Evolutionary conservation across 768 basidiomycete genomes (phyloP).

Genomic region (Cystoderma amianthinum): DNA sequence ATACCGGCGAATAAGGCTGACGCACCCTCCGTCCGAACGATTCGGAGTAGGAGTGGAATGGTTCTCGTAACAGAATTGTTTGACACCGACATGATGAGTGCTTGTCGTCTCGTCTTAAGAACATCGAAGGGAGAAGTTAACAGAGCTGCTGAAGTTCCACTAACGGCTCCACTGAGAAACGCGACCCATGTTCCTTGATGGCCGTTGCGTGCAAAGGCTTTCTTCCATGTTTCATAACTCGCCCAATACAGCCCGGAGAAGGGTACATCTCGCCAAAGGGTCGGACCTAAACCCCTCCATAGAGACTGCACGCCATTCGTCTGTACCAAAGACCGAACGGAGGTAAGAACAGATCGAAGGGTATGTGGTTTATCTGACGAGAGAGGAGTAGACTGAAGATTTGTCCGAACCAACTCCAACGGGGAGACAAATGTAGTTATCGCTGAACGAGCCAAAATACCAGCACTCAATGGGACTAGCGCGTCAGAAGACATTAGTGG

Average conservation of each 20-base stretch:
- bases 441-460: conserved; percentile 73
- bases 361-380: conserved; percentile 70
- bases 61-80: conserved; percentile 37
- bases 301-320: conserved; percentile 62
- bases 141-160: conserved; percentile 81
- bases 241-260: conserved; percentile 98
- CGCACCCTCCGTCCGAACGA: conserved; percentile 74
- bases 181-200: conserved; percentile 59
- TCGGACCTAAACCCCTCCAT: conserved; percentile 89
- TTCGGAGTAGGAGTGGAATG: conserved; percentile 57
- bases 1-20: conserved; percentile 80
- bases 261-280: conserved; percentile 95
- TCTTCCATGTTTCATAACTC: conserved; percentile 83
- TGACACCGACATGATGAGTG: conserved; percentile 61
- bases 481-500: conserved; percentile 45
- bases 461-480: conserved; percentile 70
- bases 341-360: conserved; percentile 63
- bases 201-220: conserved; percentile 44
- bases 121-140: conserved; percentile 96
- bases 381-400: conserved; percentile 81
- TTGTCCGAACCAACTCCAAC: conserved; percentile 88
- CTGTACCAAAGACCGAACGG: conserved; percentile 53
- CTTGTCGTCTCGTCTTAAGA: conserved; percentile 90
- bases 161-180: conserved; percentile 86
- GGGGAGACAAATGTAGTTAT: conserved; percentile 81